Percentiles rank a stretch among this genome's conserved stretches.
phyloP scores from a whole-genome alignment of 148 eudicot genomes.

The Drosera capensis region DNA sequence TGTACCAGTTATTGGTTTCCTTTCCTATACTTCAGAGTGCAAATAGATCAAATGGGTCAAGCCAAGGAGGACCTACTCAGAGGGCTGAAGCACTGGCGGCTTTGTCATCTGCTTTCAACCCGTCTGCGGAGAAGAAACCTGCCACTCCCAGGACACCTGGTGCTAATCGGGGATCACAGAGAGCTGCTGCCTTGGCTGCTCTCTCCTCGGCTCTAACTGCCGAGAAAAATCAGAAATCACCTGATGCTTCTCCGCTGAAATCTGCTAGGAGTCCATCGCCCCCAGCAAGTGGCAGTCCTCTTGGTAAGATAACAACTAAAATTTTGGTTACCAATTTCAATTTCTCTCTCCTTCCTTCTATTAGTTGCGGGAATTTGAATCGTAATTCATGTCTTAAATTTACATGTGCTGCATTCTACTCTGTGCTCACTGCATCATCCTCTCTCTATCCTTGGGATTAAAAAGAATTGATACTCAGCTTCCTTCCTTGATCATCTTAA shows the following conservation, averaged over 20 bases:
- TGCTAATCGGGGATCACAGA: constrained; percentile 55
- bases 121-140: constrained; percentile 43
- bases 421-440: background rate
- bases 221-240: constrained; percentile 51
- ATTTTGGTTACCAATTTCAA: background rate
- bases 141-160: constrained; percentile 31
- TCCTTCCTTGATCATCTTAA: background rate
- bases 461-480: background rate
- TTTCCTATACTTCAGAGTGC: constrained; percentile 23
- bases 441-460: background rate
- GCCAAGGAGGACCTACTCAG: constrained; percentile 60
- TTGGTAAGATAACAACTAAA: constrained; percentile 57
- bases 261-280: constrained; percentile 46
- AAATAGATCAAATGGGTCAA: constrained; percentile 53
- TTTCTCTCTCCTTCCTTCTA: background rate
- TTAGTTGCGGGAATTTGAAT: background rate
- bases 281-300: constrained; percentile 31
- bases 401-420: no score
- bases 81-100: constrained; percentile 34
- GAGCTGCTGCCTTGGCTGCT: constrained; percentile 98
- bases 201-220: constrained; percentile 82
- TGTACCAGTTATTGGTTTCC: background rate
- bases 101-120: constrained; percentile 66
- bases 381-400: no score
- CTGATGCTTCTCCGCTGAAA: constrained; percentile 47